Percentiles rank a stretch among this genome's conserved stretches.
Evolutionary conservation across 2,329 filamentous ascomycete species (phyloP).

Genomic region (Xylaria digitata): DNA sequence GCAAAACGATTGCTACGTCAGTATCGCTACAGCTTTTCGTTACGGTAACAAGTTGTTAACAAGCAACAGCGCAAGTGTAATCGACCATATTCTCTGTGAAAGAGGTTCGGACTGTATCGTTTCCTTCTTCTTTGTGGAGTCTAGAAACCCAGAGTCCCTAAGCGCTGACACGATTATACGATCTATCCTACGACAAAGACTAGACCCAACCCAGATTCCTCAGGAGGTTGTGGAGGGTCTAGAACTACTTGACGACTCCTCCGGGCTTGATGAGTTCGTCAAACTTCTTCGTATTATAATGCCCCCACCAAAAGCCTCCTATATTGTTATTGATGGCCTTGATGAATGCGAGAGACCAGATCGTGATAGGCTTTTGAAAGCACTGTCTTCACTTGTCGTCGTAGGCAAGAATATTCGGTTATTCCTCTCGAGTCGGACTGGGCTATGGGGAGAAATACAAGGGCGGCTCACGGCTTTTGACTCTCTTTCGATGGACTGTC

Average conservation of each 20-base stretch:
- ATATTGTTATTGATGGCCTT: slow-evolving; percentile 31
- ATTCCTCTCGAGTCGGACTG: slow-evolving; percentile 13
- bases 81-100: slow-evolving; percentile 39
- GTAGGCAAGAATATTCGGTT: background rate
- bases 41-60: too few species aligned
- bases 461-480: background rate
- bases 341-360: slow-evolving; percentile 19
- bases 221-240: too few species aligned
- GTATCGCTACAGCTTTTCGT: background rate
- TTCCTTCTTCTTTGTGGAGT: slow-evolving; percentile 45
- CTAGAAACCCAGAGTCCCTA: slow-evolving; percentile 40
- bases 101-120: slow-evolving; percentile 25
- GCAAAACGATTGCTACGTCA: slow-evolving; percentile 26
- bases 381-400: background rate
- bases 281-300: too few species aligned
- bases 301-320: background rate
- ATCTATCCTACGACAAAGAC: slow-evolving; percentile 43
- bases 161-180: slow-evolving; percentile 36
- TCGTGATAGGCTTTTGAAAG: background rate
- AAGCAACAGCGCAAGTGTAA: slow-evolving; percentile 36
- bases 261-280: too few species aligned
- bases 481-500: slow-evolving; percentile 3
- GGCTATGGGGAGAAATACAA: background rate
- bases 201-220: slow-evolving; percentile 1
- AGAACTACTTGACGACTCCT: background rate